Evolutionary conservation across 371 early-diverging fungal species (phyloP).

Genomic region (Lichtheimia ornata): DNA sequence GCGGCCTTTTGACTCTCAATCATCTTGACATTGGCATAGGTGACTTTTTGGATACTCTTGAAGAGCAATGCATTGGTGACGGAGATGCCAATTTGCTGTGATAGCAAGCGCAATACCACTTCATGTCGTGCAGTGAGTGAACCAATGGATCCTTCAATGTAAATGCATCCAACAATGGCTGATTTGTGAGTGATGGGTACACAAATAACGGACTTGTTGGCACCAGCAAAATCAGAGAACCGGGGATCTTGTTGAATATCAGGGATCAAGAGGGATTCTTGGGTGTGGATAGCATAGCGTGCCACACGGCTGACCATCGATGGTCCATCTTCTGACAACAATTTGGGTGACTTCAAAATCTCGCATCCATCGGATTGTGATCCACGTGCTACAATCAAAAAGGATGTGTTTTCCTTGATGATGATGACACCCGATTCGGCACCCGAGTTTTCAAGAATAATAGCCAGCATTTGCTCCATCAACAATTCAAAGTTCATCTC

Average conservation of each 20-base stretch:
- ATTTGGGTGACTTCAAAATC: conserved; percentile 32
- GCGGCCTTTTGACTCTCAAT: conserved; percentile 54
- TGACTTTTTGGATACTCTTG: conserved; percentile 53
- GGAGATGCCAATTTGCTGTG: conserved; percentile 63
- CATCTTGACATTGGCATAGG: conserved; percentile 48
- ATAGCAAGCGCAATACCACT: conserved; percentile 51
- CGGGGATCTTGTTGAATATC: conserved; percentile 45
- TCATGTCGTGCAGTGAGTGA: conserved; percentile 56
- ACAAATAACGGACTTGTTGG: conserved; percentile 54
- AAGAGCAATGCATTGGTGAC: conserved; percentile 61
- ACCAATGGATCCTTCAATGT: conserved; percentile 57
- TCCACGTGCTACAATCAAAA: conserved; percentile 39
- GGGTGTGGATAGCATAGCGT: conserved; percentile 41
- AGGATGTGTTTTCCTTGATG: conserved; percentile 44
- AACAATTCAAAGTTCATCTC: conserved; percentile 57
- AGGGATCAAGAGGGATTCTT: conserved; percentile 39
- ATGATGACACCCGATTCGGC: conserved; percentile 53
- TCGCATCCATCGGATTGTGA: conserved; percentile 45
- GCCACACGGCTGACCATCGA: conserved; percentile 41
- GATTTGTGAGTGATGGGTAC: conserved; percentile 60
- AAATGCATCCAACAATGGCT: conserved; percentile 58
- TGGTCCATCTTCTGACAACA: conserved; percentile 39
- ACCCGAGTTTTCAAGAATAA: conserved; percentile 50
- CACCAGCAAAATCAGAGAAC: conserved; percentile 35
- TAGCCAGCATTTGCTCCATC: conserved; percentile 54